Percentiles rank a stretch among this genome's conserved stretches.
These are phyloP conservation scores for Diplocarpon rosae DNA, from an alignment of 2,329 filamentous ascomycete genomes.

Conservation along the genomic window DNA sequence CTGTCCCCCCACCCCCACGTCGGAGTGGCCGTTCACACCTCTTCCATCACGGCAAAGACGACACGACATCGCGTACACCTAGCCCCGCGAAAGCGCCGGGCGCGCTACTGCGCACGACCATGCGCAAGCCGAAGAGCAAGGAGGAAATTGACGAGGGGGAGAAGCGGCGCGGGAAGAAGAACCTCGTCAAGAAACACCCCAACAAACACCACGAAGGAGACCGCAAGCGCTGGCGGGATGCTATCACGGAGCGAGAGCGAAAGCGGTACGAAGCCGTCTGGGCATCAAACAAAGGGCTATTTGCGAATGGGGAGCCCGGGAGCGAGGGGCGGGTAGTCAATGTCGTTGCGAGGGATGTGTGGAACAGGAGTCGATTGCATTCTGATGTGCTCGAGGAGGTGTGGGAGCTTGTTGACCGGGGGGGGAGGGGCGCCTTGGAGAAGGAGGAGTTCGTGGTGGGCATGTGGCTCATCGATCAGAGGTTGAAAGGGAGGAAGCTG, in stretches of 20 bases:
- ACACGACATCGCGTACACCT: constrained; percentile 20
- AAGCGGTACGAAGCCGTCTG: constrained; percentile 76
- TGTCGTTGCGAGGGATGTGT: constrained; percentile 64
- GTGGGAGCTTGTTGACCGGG: constrained; percentile 62
- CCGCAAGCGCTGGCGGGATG: constrained; percentile 65
- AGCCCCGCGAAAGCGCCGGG: constrained; percentile 28
- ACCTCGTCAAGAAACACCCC: constrained; percentile 53
- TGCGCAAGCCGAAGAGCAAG: constrained; percentile 46
- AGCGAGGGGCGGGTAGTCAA: constrained; percentile 46
- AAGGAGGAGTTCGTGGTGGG: constrained; percentile 72
- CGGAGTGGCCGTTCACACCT: constrained; percentile 18
- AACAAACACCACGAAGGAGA: constrained; percentile 66
- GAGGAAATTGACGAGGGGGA: constrained; percentile 42
- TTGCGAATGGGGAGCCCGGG: constrained; percentile 26
- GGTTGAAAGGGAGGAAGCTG: constrained; percentile 68
- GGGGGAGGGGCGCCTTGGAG: constrained; percentile 42
- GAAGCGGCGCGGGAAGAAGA: constrained; percentile 41
- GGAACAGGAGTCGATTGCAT: constrained; percentile 58
- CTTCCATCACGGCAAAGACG: constrained; percentile 28
- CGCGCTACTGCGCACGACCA: constrained; percentile 33
- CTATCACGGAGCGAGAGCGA: constrained; percentile 60
- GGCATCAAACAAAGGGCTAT: constrained; percentile 65
- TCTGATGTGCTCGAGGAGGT: constrained; percentile 60
- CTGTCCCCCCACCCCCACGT: constrained; percentile 24
- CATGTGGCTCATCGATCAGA: constrained; percentile 72